Conservation (phyloP, 2,329 filamentous ascomycete species). For the Neonectria magnoliae region DNA sequence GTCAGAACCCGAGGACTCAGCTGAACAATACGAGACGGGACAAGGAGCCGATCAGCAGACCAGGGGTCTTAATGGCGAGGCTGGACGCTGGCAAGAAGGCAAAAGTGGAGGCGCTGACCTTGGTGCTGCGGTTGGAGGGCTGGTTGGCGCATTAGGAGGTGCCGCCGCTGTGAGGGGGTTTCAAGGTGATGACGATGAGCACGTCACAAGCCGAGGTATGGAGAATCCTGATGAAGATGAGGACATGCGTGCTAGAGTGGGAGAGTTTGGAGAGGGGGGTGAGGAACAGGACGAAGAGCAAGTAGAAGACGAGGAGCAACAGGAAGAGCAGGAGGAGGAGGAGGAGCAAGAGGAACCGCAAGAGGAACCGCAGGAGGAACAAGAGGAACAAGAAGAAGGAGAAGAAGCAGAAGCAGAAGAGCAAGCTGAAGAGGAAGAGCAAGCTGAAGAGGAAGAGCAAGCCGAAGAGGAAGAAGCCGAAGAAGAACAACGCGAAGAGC, state of each 20-base stretch:
- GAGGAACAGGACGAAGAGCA: not conserved
- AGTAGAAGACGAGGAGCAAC: not conserved
- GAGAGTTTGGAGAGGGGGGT: not conserved
- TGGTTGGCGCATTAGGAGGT: not conserved
- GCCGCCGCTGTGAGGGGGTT: not conserved
- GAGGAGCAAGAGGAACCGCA: conserved; percentile 41
- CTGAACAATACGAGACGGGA: not conserved
- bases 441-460: too few species aligned
- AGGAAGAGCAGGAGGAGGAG: not conserved
- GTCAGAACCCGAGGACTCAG: not conserved
- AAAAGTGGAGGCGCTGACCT: not conserved
- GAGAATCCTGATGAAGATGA: not conserved
- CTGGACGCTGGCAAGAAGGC: not conserved
- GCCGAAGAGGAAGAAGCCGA: not conserved
- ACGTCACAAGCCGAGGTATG: conserved; percentile 3
- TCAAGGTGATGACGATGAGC: not conserved
- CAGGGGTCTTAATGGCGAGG: conserved; percentile 2
- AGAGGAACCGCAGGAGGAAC: conserved; percentile 44
- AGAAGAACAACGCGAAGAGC: not conserved
- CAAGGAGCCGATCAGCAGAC: conserved; percentile 1
- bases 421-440: too few species aligned
- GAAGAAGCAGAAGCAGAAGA: too few species aligned
- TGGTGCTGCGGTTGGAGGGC: not conserved
- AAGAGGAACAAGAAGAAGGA: too few species aligned
- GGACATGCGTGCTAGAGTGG: not conserved